A percentile compares a stretch with the other conserved stretches of the same genome.
phyloP scores from a whole-genome alignment of 257 asterid species.

The Fraxinus excelsior region DNA sequence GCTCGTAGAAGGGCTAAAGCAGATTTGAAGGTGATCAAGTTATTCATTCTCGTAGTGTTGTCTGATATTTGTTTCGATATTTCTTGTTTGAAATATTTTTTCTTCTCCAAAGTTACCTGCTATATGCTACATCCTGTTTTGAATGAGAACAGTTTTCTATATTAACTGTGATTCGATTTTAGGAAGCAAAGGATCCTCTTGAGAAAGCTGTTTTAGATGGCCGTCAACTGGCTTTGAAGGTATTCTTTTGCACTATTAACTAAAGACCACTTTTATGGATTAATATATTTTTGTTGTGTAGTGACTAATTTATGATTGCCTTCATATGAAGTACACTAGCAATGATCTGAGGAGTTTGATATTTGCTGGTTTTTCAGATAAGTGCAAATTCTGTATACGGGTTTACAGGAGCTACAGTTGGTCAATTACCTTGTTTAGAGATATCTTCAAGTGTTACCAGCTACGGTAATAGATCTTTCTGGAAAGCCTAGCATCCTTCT shows the following conservation, averaged over 20 bases:
- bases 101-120: slow-evolving; percentile 7
- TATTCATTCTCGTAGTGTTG: slow-evolving; percentile 11
- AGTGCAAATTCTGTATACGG: slow-evolving; percentile 98
- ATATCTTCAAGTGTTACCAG: slow-evolving; percentile 99
- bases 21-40: slow-evolving; percentile 79
- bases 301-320: slow-evolving; percentile 15
- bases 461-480: slow-evolving; percentile 63
- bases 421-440: slow-evolving; percentile 95
- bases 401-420: slow-evolving; percentile 94
- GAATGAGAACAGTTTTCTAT: neutral
- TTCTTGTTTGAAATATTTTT: slow-evolving; percentile 4
- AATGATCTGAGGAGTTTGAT: slow-evolving; percentile 26
- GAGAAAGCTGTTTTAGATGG: slow-evolving; percentile 97
- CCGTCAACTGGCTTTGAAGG: slow-evolving; percentile 97
- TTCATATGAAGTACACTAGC: slow-evolving; percentile 12
- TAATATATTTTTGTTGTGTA: slow-evolving; percentile 12
- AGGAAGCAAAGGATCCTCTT: slow-evolving; percentile 96
- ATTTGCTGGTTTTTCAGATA: slow-evolving; percentile 55
- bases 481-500: neutral
- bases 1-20: slow-evolving; percentile 99
- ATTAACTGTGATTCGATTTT: slow-evolving; percentile 30
- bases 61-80: slow-evolving; percentile 14
- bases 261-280: neutral
- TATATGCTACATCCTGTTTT: slow-evolving; percentile 2
- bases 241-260: slow-evolving; percentile 28